Evolutionary conservation across 2,329 filamentous ascomycete genomes (phyloP), one percentile per base, ranked within the genome.

Genomic region (Phyllosticta paracitricarpa): DNA sequence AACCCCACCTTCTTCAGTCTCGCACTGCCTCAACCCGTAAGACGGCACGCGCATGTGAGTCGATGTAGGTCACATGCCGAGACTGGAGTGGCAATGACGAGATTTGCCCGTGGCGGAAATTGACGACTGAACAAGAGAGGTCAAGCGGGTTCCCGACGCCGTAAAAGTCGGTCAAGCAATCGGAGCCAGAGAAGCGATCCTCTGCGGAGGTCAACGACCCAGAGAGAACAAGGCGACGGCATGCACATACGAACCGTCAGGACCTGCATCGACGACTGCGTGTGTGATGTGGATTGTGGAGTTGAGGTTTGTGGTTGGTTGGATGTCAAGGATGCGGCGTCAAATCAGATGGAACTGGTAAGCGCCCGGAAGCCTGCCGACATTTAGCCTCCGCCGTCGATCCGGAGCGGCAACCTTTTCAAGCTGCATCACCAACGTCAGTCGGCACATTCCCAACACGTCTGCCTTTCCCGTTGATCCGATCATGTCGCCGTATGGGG

Each of bases 11-110:
- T 59, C 35, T 55, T 56, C 14, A 54, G 35, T 19, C 12, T 61
- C 28, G 54, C 58, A 12, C 58, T 52, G 40, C 26, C 58, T 19
- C 58, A 61, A 22, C 51, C 58, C 54, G 58, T 51, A 51, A 48
- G 40, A 48, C n/a, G 17, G 40, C 40, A 30, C 28, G 5, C 28
- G 28, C 28, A 48, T 48, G 40, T 48, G 40, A 48, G 40, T 48
- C 17, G 40, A 48, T n/a, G 17, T 8, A 48, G 40, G 40, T 48
- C 40, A 48, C 40, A 17, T 48, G 40, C 3, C n/a, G 40, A 48
- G 17, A 19, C 40, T 30, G 28, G 28, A 30, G 28, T 30, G 28
- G 40, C 17, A 17, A n/a, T 48, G 12, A n/a, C 40, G 40, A 48
- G 14, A 48, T 48, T n/a, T n/a, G 17, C 14, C 40, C 3, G n/a